Evolutionary conservation across 148 eudicot species (phyloP), one percentile per base, ranked within the genome.

Genomic region (Amaranthus hypochondriacus): DNA sequence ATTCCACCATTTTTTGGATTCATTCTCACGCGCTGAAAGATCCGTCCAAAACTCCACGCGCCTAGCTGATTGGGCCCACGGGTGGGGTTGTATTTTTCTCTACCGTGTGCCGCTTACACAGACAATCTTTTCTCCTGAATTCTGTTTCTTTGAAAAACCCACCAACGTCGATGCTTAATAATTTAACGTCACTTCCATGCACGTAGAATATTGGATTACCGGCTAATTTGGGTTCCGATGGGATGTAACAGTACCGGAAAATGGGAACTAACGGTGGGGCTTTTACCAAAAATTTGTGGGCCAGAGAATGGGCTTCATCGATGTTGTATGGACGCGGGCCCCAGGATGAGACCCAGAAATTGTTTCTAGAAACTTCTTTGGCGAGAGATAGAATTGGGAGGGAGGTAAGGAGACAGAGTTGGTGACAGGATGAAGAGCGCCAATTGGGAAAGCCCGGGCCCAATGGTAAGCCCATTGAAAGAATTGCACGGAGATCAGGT

Each of bases 201-300:
- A 92, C 85, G 73, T 90, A 85, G 51, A 92, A 86, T 15, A 92
- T 85, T 0, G 97, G 95, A 74, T 92, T 92, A 55, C 97, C 97
- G 50, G 90, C 86, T 79, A 84, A 28, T 68, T 63, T 78, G 5
- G 92, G 97, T 13, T 69, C 11, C 0, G 82, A 28, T 0, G 97
- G 79, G 51, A 92, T 70, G 60, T 89, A 92, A 68, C 85, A 89
- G 72, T 82, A 72, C 73, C 73, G 64, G 50, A 76, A 89, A 0
- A 92, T 76, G 9, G 97, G 95, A 6, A 92, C 86, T 10, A 92
- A 78, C 13, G 83, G 75, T 3, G 97, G 95, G 4, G 81, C 84
- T 21, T 68, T 66, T 47, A 52, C 69, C 74, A 92, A 73, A 54
- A 79, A 76, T 11, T 15, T 61, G 4, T 68, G 73, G 7, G 90